Evolutionary conservation across 2,329 filamentous ascomycete genomes (phyloP).

Genomic region (Elsinoe necatrix): DNA sequence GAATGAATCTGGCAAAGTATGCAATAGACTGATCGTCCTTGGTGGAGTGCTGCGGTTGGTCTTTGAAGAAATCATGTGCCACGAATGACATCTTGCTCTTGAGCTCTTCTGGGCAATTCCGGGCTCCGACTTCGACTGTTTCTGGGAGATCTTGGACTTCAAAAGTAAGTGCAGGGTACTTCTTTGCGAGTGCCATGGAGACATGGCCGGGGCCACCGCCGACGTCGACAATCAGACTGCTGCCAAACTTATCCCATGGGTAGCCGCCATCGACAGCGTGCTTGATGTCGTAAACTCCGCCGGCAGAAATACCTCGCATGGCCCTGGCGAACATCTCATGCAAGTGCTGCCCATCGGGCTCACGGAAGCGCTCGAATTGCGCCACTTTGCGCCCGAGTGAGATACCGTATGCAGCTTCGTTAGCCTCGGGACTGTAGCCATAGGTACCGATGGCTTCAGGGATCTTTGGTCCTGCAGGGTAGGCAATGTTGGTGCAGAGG

Average conservation of each 20-base stretch:
- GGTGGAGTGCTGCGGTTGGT: conserved; percentile 24
- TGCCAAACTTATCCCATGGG: conserved; percentile 20
- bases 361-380: conserved; percentile 20
- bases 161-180: conserved; percentile 20
- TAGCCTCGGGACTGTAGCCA: conserved; percentile 20
- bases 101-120: conserved; percentile 18
- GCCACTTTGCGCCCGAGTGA: conserved; percentile 20
- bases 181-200: conserved; percentile 20
- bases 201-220: conserved; percentile 23
- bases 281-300: conserved; percentile 20
- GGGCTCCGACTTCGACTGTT: conserved; percentile 21
- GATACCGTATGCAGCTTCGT: conserved; percentile 20
- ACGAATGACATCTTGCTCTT: conserved; percentile 19
- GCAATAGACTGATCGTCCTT: conserved; percentile 22
- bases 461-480: conserved; percentile 20
- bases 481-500: conserved; percentile 20
- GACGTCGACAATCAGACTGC: conserved; percentile 20
- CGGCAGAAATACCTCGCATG: conserved; percentile 22
- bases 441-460: conserved; percentile 21
- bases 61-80: conserved; percentile 25
- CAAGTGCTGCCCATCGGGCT: conserved; percentile 20
- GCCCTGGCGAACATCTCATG: conserved; percentile 22
- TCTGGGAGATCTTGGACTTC: conserved; percentile 22
- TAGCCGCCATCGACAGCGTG: conserved; percentile 21
- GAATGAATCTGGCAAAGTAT: conserved; percentile 21